These are phyloP conservation scores for Rubia tinctorum DNA, from an alignment of 305 asterid species.

Conservation along the genomic window DNA sequence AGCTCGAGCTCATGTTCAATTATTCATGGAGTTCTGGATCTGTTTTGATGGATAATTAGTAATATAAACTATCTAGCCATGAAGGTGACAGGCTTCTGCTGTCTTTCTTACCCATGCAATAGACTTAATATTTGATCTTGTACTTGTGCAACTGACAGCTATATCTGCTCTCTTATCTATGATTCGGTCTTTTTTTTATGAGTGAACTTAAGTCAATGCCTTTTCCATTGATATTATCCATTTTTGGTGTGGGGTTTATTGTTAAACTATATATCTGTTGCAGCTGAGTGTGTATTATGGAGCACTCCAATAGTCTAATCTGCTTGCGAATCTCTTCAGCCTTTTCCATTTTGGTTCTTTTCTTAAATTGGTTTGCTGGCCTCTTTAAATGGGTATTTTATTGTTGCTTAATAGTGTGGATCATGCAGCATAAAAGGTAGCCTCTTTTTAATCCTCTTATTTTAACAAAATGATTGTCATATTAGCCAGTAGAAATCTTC, in stretches of 20 bases:
- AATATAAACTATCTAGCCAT: not conserved
- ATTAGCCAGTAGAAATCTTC: not conserved
- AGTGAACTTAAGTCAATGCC: not conserved
- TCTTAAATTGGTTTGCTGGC: not conserved
- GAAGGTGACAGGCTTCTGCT: not conserved
- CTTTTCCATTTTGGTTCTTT: not conserved
- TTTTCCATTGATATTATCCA: not conserved
- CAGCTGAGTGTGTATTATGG: not conserved
- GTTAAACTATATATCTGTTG: not conserved
- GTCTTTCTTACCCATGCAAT: not conserved
- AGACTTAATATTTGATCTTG: not conserved
- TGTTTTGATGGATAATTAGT: not conserved
- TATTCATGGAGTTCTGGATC: not conserved
- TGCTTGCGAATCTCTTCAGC: not conserved
- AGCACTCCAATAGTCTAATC: constrained; percentile 1
- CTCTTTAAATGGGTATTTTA: not conserved
- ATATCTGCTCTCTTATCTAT: not conserved
- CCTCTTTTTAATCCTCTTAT: not conserved
- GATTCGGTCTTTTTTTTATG: not conserved
- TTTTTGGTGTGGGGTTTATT: not conserved
- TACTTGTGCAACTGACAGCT: constrained; percentile 5
- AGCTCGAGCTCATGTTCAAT: not conserved
- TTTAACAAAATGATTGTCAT: not conserved
- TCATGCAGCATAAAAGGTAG: not conserved
- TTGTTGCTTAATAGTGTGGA: not conserved